phyloP scores from a whole-genome alignment of 345 rosid species.

The Salix purpurea region DNA sequence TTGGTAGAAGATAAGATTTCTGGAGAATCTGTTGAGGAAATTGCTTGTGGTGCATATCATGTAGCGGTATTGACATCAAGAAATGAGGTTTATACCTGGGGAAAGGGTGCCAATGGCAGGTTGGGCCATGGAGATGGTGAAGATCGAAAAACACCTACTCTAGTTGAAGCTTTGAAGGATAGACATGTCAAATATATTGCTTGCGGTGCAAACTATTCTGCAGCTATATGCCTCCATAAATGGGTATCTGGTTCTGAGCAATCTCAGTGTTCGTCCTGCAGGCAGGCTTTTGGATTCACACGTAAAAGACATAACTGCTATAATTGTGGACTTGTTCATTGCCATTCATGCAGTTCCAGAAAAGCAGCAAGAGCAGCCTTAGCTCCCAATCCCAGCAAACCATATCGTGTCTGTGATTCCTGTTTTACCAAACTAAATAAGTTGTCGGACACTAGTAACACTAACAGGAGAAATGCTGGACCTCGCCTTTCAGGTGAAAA shows the following conservation, averaged over 20 bases:
- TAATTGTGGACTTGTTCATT: conserved; percentile 94
- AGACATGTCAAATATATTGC: conserved; percentile 76
- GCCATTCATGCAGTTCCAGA: conserved; percentile 91
- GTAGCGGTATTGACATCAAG: conserved; percentile 72
- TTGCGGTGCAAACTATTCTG: conserved; percentile 82
- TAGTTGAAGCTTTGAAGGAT: conserved; percentile 81
- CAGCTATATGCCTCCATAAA: conserved; percentile 88
- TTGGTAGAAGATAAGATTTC: conserved; percentile 62
- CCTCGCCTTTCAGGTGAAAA: conserved; percentile 95
- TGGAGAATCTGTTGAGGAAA: conserved; percentile 75
- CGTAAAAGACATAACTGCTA: conserved; percentile 92
- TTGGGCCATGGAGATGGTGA: conserved; percentile 90
- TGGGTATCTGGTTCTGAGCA: conserved; percentile 93
- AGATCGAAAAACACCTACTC: conserved; percentile 73
- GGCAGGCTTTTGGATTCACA: conserved; percentile 90
- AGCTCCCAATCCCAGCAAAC: conserved; percentile 85
- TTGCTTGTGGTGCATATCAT: conserved; percentile 88
- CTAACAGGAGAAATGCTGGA: conserved; percentile 50
- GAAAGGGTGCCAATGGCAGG: conserved; percentile 96
- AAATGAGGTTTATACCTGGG: conserved; percentile 92
- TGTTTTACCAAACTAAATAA: conserved; percentile 73
- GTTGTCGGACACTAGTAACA: conserved; percentile 54
- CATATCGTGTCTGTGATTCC: conserved; percentile 87
- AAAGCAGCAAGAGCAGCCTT: conserved; percentile 76
- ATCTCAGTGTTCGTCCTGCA: conserved; percentile 88